Percentiles rank a stretch among this genome's conserved stretches.
Evolutionary conservation across 768 basidiomycete genomes (phyloP).

Genomic region (Tylopilus balloui): DNA sequence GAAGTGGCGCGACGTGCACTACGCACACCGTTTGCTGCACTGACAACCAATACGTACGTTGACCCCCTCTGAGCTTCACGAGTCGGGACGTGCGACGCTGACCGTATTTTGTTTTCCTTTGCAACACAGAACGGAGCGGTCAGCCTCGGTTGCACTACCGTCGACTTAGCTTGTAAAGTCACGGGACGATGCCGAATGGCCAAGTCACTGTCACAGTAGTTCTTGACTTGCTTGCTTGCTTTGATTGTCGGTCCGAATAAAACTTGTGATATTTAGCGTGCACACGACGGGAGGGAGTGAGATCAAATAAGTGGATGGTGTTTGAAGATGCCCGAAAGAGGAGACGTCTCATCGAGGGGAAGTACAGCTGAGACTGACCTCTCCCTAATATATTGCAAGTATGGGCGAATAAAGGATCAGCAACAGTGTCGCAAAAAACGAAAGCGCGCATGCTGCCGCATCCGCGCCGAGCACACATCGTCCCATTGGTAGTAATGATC

Average conservation of each 20-base stretch:
- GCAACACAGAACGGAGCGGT: slow-evolving; percentile 10
- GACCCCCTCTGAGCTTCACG: no score
- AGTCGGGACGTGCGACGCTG: background rate
- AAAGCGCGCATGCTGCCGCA: background rate
- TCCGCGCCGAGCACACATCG: background rate
- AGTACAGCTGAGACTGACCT: no score
- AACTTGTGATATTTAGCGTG: no score
- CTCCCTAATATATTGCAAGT: no score
- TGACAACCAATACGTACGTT: background rate
- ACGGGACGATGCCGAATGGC: no score
- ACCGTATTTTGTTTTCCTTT: background rate
- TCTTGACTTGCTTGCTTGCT: background rate
- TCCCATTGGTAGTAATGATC: background rate
- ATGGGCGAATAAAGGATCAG: no score
- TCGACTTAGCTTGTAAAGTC: slow-evolving; percentile 1
- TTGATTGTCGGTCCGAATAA: background rate
- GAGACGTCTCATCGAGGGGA: no score
- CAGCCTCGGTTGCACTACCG: slow-evolving; percentile 13
- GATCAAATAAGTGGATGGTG: background rate
- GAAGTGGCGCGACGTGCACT: background rate
- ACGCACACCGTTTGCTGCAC: background rate
- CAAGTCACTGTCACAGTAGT: background rate
- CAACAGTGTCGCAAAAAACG: no score
- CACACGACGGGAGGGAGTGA: no score
- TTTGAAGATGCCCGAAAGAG: no score